Evolutionary conservation across 352 stramenopile species (phyloP).

Genomic region (Pythium scleroteichum): DNA sequence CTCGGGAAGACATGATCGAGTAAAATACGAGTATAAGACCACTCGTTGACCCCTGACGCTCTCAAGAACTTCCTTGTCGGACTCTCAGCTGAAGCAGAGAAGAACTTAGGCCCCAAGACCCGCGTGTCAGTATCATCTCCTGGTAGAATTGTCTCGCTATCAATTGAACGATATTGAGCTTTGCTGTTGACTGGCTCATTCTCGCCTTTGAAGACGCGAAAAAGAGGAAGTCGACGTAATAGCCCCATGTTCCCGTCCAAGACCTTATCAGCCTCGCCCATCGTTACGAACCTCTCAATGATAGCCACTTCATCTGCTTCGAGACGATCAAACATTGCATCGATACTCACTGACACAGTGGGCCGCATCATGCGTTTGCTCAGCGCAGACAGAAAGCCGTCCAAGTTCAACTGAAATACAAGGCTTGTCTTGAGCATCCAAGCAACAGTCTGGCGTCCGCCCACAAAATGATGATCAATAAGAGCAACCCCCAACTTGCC

Average conservation of each 20-base stretch:
- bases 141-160: slow-evolving; percentile 35
- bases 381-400: slow-evolving; percentile 25
- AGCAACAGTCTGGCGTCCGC: not conserved
- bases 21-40: slow-evolving; percentile 54
- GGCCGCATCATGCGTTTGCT: not conserved
- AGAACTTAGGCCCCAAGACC: slow-evolving; percentile 57
- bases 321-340: slow-evolving; percentile 9
- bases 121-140: slow-evolving; percentile 41
- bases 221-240: slow-evolving; percentile 21
- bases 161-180: slow-evolving; percentile 9
- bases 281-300: slow-evolving; percentile 18
- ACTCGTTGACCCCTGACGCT: slow-evolving; percentile 53
- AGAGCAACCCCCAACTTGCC: slow-evolving; percentile 19
- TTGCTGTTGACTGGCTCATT: not conserved
- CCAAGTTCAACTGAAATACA: slow-evolving; percentile 11
- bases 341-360: not conserved
- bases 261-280: not conserved
- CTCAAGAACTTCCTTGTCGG: slow-evolving; percentile 48
- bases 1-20: slow-evolving; percentile 64
- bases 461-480: slow-evolving; percentile 12
- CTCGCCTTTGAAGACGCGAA: slow-evolving; percentile 14
- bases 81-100: slow-evolving; percentile 34
- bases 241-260: slow-evolving; percentile 7
- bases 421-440: slow-evolving; percentile 22
- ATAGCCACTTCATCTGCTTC: not conserved